Evolutionary conservation across 1,139 yeast genomes (phyloP).

Genomic region (Hansenula sp.): DNA sequence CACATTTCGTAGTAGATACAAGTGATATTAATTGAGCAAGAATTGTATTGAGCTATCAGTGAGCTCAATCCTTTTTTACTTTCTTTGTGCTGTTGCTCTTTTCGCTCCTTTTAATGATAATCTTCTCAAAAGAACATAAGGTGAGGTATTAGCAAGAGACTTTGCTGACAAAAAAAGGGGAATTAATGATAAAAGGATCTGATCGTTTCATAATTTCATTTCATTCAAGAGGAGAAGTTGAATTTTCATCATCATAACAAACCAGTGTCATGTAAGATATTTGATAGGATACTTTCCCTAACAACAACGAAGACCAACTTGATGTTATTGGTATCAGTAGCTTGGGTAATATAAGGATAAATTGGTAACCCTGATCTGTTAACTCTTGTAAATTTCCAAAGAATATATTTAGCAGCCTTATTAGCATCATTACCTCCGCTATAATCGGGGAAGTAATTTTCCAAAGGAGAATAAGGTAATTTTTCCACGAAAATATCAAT

Average conservation of each 20-base stretch:
- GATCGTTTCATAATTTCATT: neutral
- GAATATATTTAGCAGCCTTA: conserved; percentile 90
- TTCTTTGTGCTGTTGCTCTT: too few relatives aligned
- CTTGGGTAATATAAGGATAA: conserved; percentile 91
- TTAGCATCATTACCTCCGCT: conserved; percentile 85
- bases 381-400: conserved; percentile 86
- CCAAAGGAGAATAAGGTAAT: conserved; percentile 76
- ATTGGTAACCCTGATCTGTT: conserved; percentile 80
- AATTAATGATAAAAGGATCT: neutral
- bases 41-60: too few relatives aligned
- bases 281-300: conserved; percentile 83
- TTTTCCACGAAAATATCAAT: conserved; percentile 89
- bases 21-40: too few relatives aligned
- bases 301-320: conserved; percentile 89
- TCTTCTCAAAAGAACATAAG: too few relatives aligned
- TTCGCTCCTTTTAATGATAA: too few relatives aligned
- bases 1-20: too few relatives aligned
- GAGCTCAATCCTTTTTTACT: too few relatives aligned
- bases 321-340: conserved; percentile 89
- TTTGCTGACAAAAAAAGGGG: neutral
- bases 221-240: neutral
- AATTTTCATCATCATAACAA: conserved; percentile 38
- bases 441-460: conserved; percentile 83
- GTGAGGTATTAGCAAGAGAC: too few relatives aligned
- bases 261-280: conserved; percentile 82